Evolutionary conservation across 805 yeast species (phyloP).

Genomic region (Henningerozyma blattae): DNA sequence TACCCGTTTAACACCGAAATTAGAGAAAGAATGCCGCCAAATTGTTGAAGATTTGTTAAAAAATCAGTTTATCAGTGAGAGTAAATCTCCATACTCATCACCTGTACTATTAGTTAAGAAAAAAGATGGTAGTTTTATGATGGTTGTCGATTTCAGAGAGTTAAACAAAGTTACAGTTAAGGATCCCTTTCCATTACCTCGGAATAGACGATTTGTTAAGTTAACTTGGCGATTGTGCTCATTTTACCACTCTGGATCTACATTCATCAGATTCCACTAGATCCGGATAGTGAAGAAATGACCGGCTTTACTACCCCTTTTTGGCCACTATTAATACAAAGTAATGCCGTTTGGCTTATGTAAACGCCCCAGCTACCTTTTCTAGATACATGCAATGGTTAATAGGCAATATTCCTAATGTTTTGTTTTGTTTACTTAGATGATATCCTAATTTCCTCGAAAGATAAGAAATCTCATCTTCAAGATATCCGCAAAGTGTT

Average conservation of each 20-base stretch:
- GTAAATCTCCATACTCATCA: conserved; percentile 7
- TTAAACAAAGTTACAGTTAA: conserved; percentile 5
- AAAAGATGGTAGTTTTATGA: conserved; percentile 5
- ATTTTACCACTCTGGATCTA: conserved; percentile 5
- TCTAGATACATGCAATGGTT: conserved; percentile 9
- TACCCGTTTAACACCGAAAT: conserved; percentile 7
- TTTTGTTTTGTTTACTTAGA: conserved; percentile 8
- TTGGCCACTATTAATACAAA: conserved; percentile 7
- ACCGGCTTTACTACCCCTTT: conserved; percentile 7
- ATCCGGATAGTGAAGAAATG: conserved; percentile 1
- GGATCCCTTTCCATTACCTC: conserved; percentile 6
- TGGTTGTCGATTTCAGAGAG: conserved; percentile 5
- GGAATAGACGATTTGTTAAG: conserved; percentile 3
- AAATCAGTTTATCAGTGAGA: conserved; percentile 3
- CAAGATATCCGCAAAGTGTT: conserved; percentile 7
- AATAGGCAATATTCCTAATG: conserved; percentile 5
- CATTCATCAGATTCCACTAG: conserved; percentile 7
- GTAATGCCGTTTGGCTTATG: conserved; percentile 13
- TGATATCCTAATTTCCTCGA: conserved; percentile 8
- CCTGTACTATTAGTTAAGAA: conserved; percentile 8
- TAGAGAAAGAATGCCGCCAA: conserved; percentile 1
- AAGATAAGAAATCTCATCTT: conserved; percentile 4
- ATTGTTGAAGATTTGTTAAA: conserved; percentile 4
- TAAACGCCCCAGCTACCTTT: conserved; percentile 10
- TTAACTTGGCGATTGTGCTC: not conserved